Percentiles rank a stretch among this genome's conserved stretches.
These are phyloP conservation scores for Tricholomella constricta DNA, from an alignment of 768 basidiomycete species.

Conservation along the genomic window DNA sequence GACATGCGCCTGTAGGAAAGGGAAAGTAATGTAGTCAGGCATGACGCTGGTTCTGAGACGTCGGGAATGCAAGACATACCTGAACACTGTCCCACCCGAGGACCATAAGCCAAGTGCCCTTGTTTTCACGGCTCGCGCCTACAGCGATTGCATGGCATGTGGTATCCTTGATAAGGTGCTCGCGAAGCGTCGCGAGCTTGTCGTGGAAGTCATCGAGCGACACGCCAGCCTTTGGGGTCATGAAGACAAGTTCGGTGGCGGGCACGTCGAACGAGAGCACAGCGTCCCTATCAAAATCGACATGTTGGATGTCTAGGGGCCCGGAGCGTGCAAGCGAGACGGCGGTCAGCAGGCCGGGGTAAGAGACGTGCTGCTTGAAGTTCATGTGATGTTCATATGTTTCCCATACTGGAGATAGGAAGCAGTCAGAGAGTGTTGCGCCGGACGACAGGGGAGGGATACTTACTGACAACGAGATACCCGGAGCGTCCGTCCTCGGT, in stretches of 20 bases:
- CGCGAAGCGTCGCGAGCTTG: background rate
- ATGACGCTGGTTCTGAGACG: too few species aligned
- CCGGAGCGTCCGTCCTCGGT: conserved; percentile 9
- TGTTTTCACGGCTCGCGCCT: conserved; percentile 14
- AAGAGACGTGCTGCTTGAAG: conserved; percentile 1
- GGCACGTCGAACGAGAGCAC: background rate
- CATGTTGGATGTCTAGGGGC: conserved; percentile 7
- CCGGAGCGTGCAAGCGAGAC: background rate
- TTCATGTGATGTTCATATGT: conserved; percentile 9
- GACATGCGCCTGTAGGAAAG: conserved; percentile 1
- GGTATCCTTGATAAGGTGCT: background rate
- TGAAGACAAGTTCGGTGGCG: conserved; percentile 1
- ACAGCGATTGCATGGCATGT: background rate
- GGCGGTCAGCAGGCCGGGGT: background rate
- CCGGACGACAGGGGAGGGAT: background rate
- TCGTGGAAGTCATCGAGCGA: background rate
- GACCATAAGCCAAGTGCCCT: conserved; percentile 3
- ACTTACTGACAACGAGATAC: conserved; percentile 15
- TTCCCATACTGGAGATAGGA: conserved; percentile 10
- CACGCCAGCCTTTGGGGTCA: background rate
- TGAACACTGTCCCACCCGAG: conserved; percentile 16
- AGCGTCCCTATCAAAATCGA: conserved; percentile 8
- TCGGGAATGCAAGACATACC: background rate
- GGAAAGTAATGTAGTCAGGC: background rate
- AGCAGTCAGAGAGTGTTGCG: background rate